Evolutionary conservation across 2,329 filamentous ascomycete species (phyloP).

Genomic region (Pseudopithomyces maydicus): DNA sequence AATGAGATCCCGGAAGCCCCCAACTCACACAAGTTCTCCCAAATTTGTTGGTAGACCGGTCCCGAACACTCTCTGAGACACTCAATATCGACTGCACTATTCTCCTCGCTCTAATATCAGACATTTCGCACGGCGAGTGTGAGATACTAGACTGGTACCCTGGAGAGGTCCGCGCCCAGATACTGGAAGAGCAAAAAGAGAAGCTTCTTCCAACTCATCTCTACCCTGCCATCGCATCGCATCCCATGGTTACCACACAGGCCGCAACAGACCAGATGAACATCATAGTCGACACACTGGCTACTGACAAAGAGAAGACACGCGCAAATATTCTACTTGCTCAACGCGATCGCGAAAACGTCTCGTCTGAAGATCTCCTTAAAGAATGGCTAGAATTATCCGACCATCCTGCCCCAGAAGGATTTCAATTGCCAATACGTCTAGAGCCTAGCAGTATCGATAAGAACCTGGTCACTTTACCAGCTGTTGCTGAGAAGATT

Average conservation of each 20-base stretch:
- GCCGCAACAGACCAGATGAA: constrained; percentile 69
- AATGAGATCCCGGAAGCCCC: constrained; percentile 26
- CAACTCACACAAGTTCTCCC: constrained; percentile 32
- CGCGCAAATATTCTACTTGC: constrained; percentile 65
- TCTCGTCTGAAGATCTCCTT: constrained; percentile 20
- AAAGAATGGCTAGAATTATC: constrained; percentile 50
- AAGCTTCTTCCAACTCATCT: constrained; percentile 65
- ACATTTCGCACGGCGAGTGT: constrained; percentile 67
- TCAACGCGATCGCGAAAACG: constrained; percentile 36
- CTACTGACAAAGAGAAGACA: constrained; percentile 50
- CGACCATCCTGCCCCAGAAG: constrained; percentile 57
- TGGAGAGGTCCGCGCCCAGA: constrained; percentile 61
- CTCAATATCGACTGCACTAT: constrained; percentile 72
- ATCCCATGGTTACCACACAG: constrained; percentile 67
- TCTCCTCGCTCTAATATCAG: constrained; percentile 73
- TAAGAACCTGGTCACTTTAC: constrained; percentile 43
- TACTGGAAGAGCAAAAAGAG: constrained; percentile 66
- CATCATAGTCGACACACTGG: constrained; percentile 45
- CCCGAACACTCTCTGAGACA: constrained; percentile 46
- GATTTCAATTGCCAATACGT: constrained; percentile 66
- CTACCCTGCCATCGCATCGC: constrained; percentile 64
- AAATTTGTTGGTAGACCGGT: constrained; percentile 46
- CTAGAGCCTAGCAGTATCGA: constrained; percentile 56
- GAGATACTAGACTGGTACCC: constrained; percentile 51
- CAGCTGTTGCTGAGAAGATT: constrained; percentile 51